Base-by-base conservation (phyloP, 2,329 filamentous ascomycete genomes). In the Plectosphaerella plurivora region DNA sequence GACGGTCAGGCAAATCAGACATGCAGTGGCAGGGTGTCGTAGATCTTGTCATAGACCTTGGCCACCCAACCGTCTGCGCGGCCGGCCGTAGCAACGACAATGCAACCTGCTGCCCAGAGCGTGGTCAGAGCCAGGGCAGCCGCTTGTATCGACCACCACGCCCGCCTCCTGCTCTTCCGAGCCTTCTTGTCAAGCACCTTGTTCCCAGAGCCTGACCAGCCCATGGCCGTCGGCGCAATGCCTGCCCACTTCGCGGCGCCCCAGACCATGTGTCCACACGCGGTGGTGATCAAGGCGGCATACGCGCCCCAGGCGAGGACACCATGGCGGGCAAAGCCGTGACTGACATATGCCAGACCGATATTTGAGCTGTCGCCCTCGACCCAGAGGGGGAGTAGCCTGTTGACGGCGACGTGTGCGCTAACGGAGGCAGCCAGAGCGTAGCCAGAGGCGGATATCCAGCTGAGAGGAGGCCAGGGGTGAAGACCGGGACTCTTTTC, bases 311-410 rank as follows among this genome's bases (percentile, higher is more conserved):
- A 87, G n/a, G 88, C 83, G 9, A 87, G 66, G 2, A 77, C 59
- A 0, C 86, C 84, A 61, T 89, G 86, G 14, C 82, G 79, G 28
- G 88, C 84, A 64, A 97, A 94, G 3, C 89, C 90, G 69, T 97
- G 92, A 12, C 86, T 83, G 8, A 97, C 86, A 66, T 89, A 97
- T 12, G 83, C 86, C 12, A 97, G 74, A 1, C 89, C 89, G 41
- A 97, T 86, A 51, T 93, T 87, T n/a, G 89, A 89, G 62, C 86
- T 91, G 54, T 92, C 91, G 7, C 92, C 92, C 51, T 95, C 89
- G 45, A 91, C 80, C 25, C 82, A 74, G 35, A 92, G 69, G 2
- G 94, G 93, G 24, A 95, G 74, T 3, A 83, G 70, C 35, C 93
- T 83, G 67, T 95, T 96, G 53, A 91, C 77, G 56, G 85, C 81